Conservation (phyloP, 192 early-diverging fungal genomes). For the Gaertneriomyces sp. region DNA sequence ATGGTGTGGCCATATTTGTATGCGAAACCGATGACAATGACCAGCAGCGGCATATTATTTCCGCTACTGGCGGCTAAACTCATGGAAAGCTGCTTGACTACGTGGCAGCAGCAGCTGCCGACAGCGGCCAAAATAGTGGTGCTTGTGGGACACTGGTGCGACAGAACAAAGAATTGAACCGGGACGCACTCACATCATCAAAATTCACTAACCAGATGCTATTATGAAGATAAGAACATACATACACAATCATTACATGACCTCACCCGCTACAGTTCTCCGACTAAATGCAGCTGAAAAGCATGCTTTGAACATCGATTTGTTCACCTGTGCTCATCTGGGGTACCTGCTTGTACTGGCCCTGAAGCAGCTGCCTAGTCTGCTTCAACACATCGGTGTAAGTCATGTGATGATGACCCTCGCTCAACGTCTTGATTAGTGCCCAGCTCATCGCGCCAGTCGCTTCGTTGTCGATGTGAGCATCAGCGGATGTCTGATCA, state of each 20-base stretch:
- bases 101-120: too few species aligned
- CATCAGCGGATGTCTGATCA: slow-evolving; percentile 70
- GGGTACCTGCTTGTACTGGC: slow-evolving; percentile 48
- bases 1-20: too few species aligned
- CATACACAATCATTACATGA: background rate
- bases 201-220: too few species aligned
- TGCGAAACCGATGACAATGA: too few species aligned
- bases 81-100: too few species aligned
- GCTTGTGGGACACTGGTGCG: too few species aligned
- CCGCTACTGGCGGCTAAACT: too few species aligned
- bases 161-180: too few species aligned
- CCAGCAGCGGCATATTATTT: too few species aligned
- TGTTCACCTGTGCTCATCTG: slow-evolving; percentile 43
- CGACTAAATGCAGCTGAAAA: slow-evolving; percentile 29
- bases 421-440: slow-evolving; percentile 46
- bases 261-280: background rate
- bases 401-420: slow-evolving; percentile 27
- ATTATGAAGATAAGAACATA: too few species aligned
- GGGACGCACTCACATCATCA: too few species aligned
- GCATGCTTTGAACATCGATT: slow-evolving; percentile 35
- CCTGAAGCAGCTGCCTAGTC: slow-evolving; percentile 31
- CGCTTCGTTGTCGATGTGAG: slow-evolving; percentile 58
- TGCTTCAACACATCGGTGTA: slow-evolving; percentile 50
- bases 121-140: too few species aligned
- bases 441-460: slow-evolving; percentile 69